Evolutionary conservation across 2,329 filamentous ascomycete species (phyloP), one percentile per base, ranked within the genome.

Genomic region (Aspergillus intermedius): DNA sequence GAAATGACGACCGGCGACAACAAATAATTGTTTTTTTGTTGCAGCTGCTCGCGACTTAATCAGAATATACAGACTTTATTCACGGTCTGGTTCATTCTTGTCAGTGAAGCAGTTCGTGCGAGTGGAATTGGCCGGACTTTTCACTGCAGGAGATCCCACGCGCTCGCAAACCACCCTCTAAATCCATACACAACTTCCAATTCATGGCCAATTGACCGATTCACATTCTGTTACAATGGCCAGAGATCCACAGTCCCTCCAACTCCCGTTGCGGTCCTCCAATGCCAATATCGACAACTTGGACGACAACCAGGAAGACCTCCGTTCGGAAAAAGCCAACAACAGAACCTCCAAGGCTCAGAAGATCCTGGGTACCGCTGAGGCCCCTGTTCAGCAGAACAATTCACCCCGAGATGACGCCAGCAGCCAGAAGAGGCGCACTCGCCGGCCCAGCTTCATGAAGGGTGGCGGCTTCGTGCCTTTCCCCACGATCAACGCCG

Each of bases 391-490:
- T 3, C 57, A 58, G 17, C 52, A 57, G n/a, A 49, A 57, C 19
- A 49, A 46, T 12, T 50, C 49, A 9, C 49, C 49, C 35, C 56
- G 55, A 42, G 57, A 62, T 9, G 37, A 40, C 12, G 37, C 37
- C 17, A 19, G 37, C 17, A 40, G 37, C 10, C 57, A 61, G 21
- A 54, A 55, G 35, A 56, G 57, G 48, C 54, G 62, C 25, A 52
- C 53, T 28, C 54, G 54, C 21, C 65, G 64, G 43, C 66, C 70
- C n/a, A 72, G 68, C 55, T 65, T 65, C 41, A 67, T 72, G 54
- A 58, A 60, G 40, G 50, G 49, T 15, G 50, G 35, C 21, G 54
- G 54, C 34, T 61, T 65, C n/a, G 54, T 54, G n/a, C 52, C 60
- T 4, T 65, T 65, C 23, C 62, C 63, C 9, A 54, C 56, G 50